These are phyloP conservation scores for Aspergillus amoenus DNA, from an alignment of 2,329 filamentous ascomycete species.

Conservation along the genomic window DNA sequence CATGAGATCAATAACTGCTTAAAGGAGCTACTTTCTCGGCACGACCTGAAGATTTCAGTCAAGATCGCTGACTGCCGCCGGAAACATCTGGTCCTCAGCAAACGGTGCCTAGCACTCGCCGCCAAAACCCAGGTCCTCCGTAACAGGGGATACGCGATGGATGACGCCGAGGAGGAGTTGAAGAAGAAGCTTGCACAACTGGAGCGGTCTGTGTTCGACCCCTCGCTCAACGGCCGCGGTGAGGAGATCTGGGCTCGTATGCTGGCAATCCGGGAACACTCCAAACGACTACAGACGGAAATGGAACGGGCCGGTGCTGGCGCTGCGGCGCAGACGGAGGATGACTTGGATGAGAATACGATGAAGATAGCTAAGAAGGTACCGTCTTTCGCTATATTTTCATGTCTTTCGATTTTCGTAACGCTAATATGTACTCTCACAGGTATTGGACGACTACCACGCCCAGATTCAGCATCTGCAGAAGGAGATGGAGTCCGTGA, in stretches of 20 bases:
- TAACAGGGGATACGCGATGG: slow-evolving; percentile 65
- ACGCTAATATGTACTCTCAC: slow-evolving; percentile 31
- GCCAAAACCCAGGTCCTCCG: slow-evolving; percentile 64
- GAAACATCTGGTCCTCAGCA: slow-evolving; percentile 59
- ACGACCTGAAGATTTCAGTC: slow-evolving; percentile 60
- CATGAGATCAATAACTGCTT: slow-evolving; percentile 66
- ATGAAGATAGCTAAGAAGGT: slow-evolving; percentile 63
- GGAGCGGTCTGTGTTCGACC: slow-evolving; percentile 60
- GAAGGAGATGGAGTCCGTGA: slow-evolving; percentile 59
- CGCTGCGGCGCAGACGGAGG: slow-evolving; percentile 40
- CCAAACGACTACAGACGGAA: slow-evolving; percentile 59
- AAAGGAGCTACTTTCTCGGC: slow-evolving; percentile 58
- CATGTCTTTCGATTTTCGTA: not conserved
- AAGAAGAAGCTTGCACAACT: slow-evolving; percentile 61
- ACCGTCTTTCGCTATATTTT: slow-evolving; percentile 25
- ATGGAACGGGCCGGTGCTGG: slow-evolving; percentile 54
- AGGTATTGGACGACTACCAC: slow-evolving; percentile 54
- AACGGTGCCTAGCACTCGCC: slow-evolving; percentile 60
- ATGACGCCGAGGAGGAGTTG: slow-evolving; percentile 62
- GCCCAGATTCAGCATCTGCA: slow-evolving; percentile 57
- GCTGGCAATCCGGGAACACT: slow-evolving; percentile 60
- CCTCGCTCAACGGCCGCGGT: slow-evolving; percentile 57
- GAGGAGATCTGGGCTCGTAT: slow-evolving; percentile 69
- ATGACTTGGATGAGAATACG: slow-evolving; percentile 56
- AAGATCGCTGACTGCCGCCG: slow-evolving; percentile 59